phyloP scores from a whole-genome alignment of 1,284 basidiomycete genomes.

The Ceratobasidium sp. region DNA sequence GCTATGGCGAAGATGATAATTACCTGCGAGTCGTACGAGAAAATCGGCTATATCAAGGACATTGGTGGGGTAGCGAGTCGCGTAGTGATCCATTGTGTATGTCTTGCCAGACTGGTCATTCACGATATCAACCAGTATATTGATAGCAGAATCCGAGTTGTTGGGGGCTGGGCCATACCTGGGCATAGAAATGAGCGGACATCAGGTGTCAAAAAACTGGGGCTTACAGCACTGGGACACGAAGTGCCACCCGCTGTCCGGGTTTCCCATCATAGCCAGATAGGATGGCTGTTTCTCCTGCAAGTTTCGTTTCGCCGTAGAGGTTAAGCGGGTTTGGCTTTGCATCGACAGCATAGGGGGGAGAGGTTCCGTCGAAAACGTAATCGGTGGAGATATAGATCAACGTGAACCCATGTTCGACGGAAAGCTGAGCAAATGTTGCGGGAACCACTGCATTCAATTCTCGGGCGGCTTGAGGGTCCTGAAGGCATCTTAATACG shows the following conservation, averaged over 20 bases:
- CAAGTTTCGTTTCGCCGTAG: conserved; percentile 80
- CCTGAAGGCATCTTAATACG: conserved; percentile 55
- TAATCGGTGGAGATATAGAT: conserved; percentile 81
- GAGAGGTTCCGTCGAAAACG: conserved; percentile 85
- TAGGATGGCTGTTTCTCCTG: conserved; percentile 75
- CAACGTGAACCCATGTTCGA: conserved; percentile 65
- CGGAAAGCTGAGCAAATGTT: conserved; percentile 68
- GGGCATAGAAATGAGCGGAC: conserved; percentile 5
- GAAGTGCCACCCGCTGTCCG: conserved; percentile 66
- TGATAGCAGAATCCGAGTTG: conserved; percentile 82
- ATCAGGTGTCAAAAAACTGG: not conserved
- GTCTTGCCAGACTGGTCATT: conserved; percentile 78
- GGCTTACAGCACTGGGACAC: conserved; percentile 82
- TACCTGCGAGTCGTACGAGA: conserved; percentile 72
- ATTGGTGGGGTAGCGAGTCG: conserved; percentile 64
- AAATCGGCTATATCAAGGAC: conserved; percentile 76
- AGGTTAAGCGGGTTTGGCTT: conserved; percentile 78
- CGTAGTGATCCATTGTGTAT: conserved; percentile 89
- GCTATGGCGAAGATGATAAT: conserved; percentile 7
- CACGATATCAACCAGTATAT: conserved; percentile 81
- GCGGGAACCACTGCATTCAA: conserved; percentile 75
- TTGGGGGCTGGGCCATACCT: conserved; percentile 82
- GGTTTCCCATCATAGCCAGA: conserved; percentile 58
- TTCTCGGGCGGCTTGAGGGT: conserved; percentile 73
- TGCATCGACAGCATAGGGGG: conserved; percentile 76